Conservation (phyloP, 1,139 yeast genomes). For the Suhomyces bokatorum region DNA sequence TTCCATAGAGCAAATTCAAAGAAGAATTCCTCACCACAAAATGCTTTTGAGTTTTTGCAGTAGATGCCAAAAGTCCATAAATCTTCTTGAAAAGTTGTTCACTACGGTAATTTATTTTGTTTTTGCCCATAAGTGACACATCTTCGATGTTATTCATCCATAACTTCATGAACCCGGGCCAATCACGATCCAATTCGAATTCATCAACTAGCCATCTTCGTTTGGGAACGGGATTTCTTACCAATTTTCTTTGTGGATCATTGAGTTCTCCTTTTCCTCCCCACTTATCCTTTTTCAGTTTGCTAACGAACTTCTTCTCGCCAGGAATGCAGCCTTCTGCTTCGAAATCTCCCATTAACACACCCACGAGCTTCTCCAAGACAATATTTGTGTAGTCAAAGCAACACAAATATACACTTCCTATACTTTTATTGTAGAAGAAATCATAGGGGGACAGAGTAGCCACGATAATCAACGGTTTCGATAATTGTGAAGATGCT, state of each 20-base stretch:
- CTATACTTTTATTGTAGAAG: slow-evolving; percentile 54
- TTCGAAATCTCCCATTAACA: slow-evolving; percentile 54
- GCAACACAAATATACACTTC: slow-evolving; percentile 61
- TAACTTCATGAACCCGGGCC: slow-evolving; percentile 48
- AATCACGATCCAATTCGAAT: slow-evolving; percentile 53
- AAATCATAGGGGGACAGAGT: slow-evolving; percentile 67
- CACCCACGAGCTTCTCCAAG: slow-evolving; percentile 49
- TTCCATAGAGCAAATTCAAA: slow-evolving; percentile 56
- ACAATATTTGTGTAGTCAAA: slow-evolving; percentile 61
- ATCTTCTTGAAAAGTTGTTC: slow-evolving; percentile 35
- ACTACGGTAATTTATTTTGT: slow-evolving; percentile 26
- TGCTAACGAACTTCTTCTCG: slow-evolving; percentile 38
- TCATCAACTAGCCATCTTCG: slow-evolving; percentile 65
- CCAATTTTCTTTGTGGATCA: slow-evolving; percentile 1
- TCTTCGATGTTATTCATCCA: slow-evolving; percentile 34
- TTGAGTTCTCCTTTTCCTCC: slow-evolving; percentile 1
- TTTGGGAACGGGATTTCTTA: slow-evolving; percentile 29
- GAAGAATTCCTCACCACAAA: slow-evolving; percentile 64
- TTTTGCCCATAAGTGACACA: slow-evolving; percentile 10
- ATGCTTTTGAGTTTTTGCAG: slow-evolving; percentile 40
- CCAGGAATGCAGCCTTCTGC: slow-evolving; percentile 65
- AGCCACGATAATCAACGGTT: slow-evolving; percentile 61
- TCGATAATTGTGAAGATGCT: slow-evolving; percentile 30
- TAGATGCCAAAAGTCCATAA: slow-evolving; percentile 31
- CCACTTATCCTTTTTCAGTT: slow-evolving; percentile 21